Conservation (phyloP, 2,329 filamentous ascomycete genomes). For the Fusarium graminum region DNA sequence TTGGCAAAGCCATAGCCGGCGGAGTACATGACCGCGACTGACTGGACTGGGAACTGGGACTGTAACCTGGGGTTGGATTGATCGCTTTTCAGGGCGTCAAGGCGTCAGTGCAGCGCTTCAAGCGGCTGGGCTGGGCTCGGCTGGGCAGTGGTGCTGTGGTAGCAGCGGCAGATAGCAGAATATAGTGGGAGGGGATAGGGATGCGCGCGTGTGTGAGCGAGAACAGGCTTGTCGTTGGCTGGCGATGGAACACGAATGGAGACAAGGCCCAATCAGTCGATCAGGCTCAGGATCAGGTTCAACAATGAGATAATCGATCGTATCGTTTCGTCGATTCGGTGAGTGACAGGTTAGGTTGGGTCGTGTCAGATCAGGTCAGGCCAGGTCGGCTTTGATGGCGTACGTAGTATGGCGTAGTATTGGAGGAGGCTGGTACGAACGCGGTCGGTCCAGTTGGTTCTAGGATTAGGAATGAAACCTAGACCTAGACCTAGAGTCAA, state of each 20-base stretch:
- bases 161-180: conserved; percentile 33
- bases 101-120: conserved; percentile 42
- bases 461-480: conserved; percentile 48
- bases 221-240: conserved; percentile 41
- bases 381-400: conserved; percentile 18
- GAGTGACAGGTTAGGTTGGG: conserved; percentile 25
- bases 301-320: background rate
- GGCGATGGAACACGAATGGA: conserved; percentile 37
- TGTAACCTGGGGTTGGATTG: conserved; percentile 3
- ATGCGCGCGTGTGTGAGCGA: conserved; percentile 27
- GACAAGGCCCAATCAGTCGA: conserved; percentile 25
- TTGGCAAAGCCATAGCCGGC: conserved; percentile 67
- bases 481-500: conserved; percentile 5
- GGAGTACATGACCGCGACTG: conserved; percentile 62
- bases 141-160: conserved; percentile 18
- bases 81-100: conserved; percentile 27
- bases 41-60: conserved; percentile 6
- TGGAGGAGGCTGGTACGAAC: conserved; percentile 43
- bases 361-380: conserved; percentile 9
- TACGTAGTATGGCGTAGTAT: conserved; percentile 30
- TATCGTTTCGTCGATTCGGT: conserved; percentile 14
- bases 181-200: conserved; percentile 26
- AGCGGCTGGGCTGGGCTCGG: conserved; percentile 39
- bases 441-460: conserved; percentile 47
- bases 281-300: conserved; percentile 4